Evolutionary conservation across 306 rosid genomes (phyloP).

Genomic region (Clitoria ternatea): DNA sequence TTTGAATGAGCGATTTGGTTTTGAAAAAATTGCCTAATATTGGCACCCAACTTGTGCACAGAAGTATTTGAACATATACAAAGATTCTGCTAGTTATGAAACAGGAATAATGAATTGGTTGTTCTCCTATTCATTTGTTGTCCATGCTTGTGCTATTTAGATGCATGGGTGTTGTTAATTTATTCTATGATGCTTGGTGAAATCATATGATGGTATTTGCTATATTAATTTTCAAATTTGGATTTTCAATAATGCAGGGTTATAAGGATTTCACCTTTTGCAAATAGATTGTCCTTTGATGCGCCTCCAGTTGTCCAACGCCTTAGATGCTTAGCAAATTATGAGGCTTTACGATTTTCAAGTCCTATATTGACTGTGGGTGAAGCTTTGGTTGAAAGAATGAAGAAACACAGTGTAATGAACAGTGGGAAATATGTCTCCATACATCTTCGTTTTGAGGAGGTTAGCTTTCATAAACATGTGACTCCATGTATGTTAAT

Average conservation of each 20-base stretch:
- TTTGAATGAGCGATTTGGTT: too few species aligned
- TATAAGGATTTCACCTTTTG: slow-evolving; percentile 95
- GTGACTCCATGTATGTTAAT: too few species aligned
- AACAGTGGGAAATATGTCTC: slow-evolving; percentile 91
- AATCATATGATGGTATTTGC: background rate
- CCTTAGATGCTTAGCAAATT: slow-evolving; percentile 92
- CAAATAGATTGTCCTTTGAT: slow-evolving; percentile 88
- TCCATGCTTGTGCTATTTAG: background rate
- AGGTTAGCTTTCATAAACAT: slow-evolving; percentile 67
- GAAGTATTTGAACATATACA: background rate
- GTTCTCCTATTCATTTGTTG: background rate
- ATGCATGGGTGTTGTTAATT: background rate
- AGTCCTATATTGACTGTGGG: slow-evolving; percentile 61
- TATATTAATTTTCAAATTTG: background rate
- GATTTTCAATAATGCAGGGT: slow-evolving; percentile 58
- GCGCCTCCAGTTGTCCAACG: slow-evolving; percentile 93
- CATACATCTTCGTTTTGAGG: slow-evolving; percentile 97
- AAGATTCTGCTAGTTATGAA: background rate
- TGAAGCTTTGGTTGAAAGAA: slow-evolving; percentile 76
- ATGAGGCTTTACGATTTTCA: slow-evolving; percentile 77
- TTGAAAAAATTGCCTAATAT: background rate
- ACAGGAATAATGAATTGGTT: background rate
- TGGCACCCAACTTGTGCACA: background rate
- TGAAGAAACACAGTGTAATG: slow-evolving; percentile 74
- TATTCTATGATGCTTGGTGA: background rate